Base-by-base conservation (phyloP, 306 rosid species). In the Bauhinia variegata region DNA sequence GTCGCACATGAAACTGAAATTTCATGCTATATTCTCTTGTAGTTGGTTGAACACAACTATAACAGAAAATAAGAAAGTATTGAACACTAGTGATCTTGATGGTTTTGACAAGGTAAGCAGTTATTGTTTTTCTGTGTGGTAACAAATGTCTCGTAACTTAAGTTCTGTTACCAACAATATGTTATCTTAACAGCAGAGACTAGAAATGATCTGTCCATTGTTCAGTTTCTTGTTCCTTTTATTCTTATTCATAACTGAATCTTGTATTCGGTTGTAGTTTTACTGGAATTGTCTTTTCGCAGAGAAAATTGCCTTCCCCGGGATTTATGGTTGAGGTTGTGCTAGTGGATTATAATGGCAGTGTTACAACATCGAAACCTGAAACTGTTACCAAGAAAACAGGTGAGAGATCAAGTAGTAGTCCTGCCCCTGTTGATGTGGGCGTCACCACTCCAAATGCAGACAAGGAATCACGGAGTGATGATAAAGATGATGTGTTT, bases 291-390 rank as follows among this genome's bases (percentile, higher is more conserved):
- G 31, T 42, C 32, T 62, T 71, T 73, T 58, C 79, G 87, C 81
- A 95, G 96, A 91, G 97, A 67, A 95, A 88, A 80, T 73, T 95
- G 65, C 97, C 99, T 68, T 95, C 97, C 75, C 99, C 99, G 4
- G 97, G 99, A 70, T 95, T 95, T 77, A 79, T 86, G 84, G 89
- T 95, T 64, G 99, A 95, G 79, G 76, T 95, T 68, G 97, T 95
- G 76, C 85, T 91, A 5, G 91, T 74, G 61, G 99, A 95, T 78
- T 71, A 81, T 56, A 76, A 71, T 36, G 83, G 79, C 63, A 43
- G 43, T 61, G 80, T 74, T 19, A 75, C 77, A 34, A 63, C 85
- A 46, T 73, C 92, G 6, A 60, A 54, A 15, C 38, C 72, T 60
- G 89, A 83, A 76, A 67, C 86, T 65, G 73, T 70, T 52, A 23